Evolutionary conservation across 1,284 basidiomycete genomes (phyloP), one percentile per base, ranked within the genome.

Genomic region (Hypsizygus ulmarius): DNA sequence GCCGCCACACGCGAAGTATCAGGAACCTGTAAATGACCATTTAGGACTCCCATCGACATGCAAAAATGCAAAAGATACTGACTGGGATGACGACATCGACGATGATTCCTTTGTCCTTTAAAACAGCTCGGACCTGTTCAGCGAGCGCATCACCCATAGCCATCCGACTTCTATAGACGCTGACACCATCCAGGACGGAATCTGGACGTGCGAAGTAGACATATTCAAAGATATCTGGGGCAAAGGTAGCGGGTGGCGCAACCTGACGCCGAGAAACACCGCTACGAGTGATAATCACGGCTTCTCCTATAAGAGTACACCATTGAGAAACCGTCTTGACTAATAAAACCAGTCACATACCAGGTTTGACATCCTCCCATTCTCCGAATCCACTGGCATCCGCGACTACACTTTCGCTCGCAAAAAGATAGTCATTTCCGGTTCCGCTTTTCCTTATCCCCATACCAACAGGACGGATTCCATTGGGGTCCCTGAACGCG

Each of bases 211-310:
- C 94, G 68, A 99, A 95, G 75, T 99, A 99, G 55, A 99, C 96
- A 62, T 86, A 97, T 78, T 99, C 97, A 65, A 99, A 99, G 60
- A 99, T 97, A 72, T 99, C 97, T n/a, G 97, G 97, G 1, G 94
- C 88, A 64, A 96, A 96, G 0, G 78, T 80, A 10, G 82, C 79
- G 2, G 85, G 77, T 19, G 78, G 71, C 8, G 78, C 79, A 36
- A 93, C 85, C 61, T 88, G 81, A 18, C 91, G 82, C 41, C 90
- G 79, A 6, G 82, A 80, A 44, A 95, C 77, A 39, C 78, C 76
- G 45, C 73, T 77, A 40, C 91, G 83, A 10, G 95, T 98, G 64
- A 97, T 93, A 66, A 99, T 98, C 51, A 99, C 75, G 12, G 96
- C 95, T 71, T 99, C 93, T 38, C 93, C 90, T 91, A 51, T 9